These are phyloP conservation scores for Rubia tinctorum DNA, from an alignment of 305 asterid genomes.

Conservation along the genomic window DNA sequence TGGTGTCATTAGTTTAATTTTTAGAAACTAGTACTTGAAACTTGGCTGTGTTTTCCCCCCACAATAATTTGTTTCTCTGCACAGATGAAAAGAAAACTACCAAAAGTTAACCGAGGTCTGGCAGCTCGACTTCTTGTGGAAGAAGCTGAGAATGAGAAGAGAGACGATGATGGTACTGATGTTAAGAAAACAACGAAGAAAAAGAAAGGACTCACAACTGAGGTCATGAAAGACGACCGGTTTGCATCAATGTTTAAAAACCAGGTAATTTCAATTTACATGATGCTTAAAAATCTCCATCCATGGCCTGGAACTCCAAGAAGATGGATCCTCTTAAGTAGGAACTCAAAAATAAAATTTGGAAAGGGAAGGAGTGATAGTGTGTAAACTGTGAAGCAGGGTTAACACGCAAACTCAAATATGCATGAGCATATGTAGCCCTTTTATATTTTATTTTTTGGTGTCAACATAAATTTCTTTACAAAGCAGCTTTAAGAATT, in stretches of 20 bases:
- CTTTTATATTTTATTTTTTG: not conserved
- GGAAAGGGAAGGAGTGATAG: not conserved
- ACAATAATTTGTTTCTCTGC: slow-evolving; percentile 10
- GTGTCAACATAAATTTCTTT: not conserved
- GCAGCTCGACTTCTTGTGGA: slow-evolving; percentile 54
- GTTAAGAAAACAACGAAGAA: slow-evolving; percentile 66
- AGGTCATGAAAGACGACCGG: slow-evolving; percentile 70
- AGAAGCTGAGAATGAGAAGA: slow-evolving; percentile 57
- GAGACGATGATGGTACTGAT: slow-evolving; percentile 44
- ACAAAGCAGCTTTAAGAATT: not conserved
- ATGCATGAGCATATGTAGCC: not conserved
- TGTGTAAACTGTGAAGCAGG: not conserved
- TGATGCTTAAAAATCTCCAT: not conserved
- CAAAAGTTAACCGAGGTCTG: slow-evolving; percentile 66
- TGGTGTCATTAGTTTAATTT: not conserved
- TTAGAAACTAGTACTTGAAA: not conserved
- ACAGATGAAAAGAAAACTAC: slow-evolving; percentile 75
- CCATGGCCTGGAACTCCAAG: not conserved
- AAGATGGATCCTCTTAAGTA: not conserved
- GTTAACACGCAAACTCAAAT: not conserved
- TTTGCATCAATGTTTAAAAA: slow-evolving; percentile 57
- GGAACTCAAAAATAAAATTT: not conserved
- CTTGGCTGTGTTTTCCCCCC: not conserved
- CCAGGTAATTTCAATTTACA: slow-evolving; percentile 37
- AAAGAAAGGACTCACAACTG: slow-evolving; percentile 71